These are phyloP conservation scores for Platismatia glauca DNA, from an alignment of 495 filamentous ascomycete genomes.

Conservation along the genomic window DNA sequence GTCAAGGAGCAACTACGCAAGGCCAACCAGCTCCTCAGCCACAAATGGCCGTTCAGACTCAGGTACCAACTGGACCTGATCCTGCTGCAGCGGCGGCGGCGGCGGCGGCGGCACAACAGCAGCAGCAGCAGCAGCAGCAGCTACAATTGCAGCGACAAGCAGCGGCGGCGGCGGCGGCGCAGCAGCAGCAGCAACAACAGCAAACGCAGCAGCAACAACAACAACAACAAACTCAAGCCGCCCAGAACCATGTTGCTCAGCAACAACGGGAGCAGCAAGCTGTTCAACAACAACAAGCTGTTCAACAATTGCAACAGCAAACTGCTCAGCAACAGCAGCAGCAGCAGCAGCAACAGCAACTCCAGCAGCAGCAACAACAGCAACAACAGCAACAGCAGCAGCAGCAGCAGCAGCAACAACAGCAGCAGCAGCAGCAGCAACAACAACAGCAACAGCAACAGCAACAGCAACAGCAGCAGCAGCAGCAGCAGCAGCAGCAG, in stretches of 20 bases:
- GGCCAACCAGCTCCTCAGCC: slow-evolving; percentile 22
- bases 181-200: slow-evolving; percentile 29
- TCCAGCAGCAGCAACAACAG: slow-evolving; percentile 28
- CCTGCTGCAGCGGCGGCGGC: slow-evolving; percentile 17
- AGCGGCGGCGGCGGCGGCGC: background rate
- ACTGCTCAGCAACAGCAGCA: slow-evolving; percentile 26
- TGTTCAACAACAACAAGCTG: slow-evolving; percentile 20
- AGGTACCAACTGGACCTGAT: slow-evolving; percentile 19
- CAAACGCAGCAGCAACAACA: background rate
- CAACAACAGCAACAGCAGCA: slow-evolving; percentile 33
- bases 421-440: slow-evolving; percentile 36
- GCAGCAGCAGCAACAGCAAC: slow-evolving; percentile 27
- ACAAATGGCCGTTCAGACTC: slow-evolving; percentile 20
- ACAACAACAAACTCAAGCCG: background rate
- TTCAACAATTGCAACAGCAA: slow-evolving; percentile 24
- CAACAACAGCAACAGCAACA: slow-evolving; percentile 33
- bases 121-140: slow-evolving; percentile 41
- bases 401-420: slow-evolving; percentile 26
- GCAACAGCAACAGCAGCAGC: slow-evolving; percentile 31
- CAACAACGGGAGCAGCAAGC: slow-evolving; percentile 23
- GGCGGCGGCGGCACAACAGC: slow-evolving; percentile 28
- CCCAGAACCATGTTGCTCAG: slow-evolving; percentile 1
- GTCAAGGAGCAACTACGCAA: slow-evolving; percentile 29
- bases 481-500: slow-evolving; percentile 20
- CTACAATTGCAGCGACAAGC: slow-evolving; percentile 9